Base-by-base conservation (phyloP, 169 alveolate genomes). In the Eimeria falciformis region DNA sequence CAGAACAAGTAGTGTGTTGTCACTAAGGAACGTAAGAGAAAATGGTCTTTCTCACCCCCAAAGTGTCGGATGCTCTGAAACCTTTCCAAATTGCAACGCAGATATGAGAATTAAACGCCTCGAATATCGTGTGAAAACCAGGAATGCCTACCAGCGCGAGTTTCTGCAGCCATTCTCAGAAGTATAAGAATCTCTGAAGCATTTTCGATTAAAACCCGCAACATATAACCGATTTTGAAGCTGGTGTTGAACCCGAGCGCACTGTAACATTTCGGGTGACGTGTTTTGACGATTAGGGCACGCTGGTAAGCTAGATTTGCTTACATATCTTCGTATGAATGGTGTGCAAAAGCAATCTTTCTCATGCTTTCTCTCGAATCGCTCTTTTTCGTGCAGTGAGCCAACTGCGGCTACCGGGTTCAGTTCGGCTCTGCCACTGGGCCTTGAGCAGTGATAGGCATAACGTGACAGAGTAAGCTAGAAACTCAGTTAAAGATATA, bases 341-440 rank as follows among this genome's bases (percentile, higher is more conserved):
- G 40, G 40, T 33, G 0, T 33, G 2, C 0, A 2, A 0, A 33
- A 33, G 40, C 40, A 33, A 2, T 2, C 40, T 33, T 33, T 33
- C 2, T 2, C 40, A 33, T 33, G 40, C 40, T 33, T 33, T 33
- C 40, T 2, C 40, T 33, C 40, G 40, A 2, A 33, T 33, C 40
- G 0, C 40, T 33, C 45, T 58, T 9, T 6, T 53, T 47, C 37
- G 43, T 66, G 83, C 88, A 66, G 92, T 92, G 94, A 91, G 94
- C 94, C 40, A 95, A 96, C 87, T 93, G 97, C 45, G 97, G 97
- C n/a, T 96, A 91, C 91, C 93, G 98, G 18, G 97, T 96, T 14
- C 98, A 96, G 89, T 96, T 78, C 91, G 96, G 92, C 91, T 94
- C 96, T 29, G 95, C 94, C 6, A 94, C 95, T 0, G 97, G 98